Conservation (phyloP, 192 early-diverging fungal species). For the Rhizophagus sp. region DNA sequence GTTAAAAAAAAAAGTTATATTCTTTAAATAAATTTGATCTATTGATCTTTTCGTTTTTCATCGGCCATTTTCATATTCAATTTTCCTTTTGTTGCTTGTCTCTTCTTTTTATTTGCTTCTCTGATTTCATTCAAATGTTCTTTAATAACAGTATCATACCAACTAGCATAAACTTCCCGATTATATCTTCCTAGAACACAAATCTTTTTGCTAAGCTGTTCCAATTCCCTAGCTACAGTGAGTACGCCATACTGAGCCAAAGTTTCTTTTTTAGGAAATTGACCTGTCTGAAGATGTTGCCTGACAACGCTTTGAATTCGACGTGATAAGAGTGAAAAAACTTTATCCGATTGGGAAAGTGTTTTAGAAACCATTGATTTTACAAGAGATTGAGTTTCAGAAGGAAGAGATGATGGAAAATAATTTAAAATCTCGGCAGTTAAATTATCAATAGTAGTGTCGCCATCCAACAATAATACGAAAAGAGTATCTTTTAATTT, state of each 20-base stretch:
- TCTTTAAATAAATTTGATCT: too few relatives aligned
- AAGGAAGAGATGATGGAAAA: conserved; percentile 4
- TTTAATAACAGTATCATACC: conserved; percentile 36
- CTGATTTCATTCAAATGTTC: conserved; percentile 18
- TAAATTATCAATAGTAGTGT: conserved; percentile 36
- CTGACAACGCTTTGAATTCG: conserved; percentile 37
- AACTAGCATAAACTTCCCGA: conserved; percentile 40
- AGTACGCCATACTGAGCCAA: conserved; percentile 39
- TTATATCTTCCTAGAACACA: conserved; percentile 36
- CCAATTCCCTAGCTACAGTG: conserved; percentile 30
- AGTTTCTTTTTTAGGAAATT: conserved; percentile 35
- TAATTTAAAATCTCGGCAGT: conserved; percentile 34
- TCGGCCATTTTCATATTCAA: background rate
- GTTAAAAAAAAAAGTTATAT: too few relatives aligned
- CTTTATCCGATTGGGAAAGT: conserved; percentile 41
- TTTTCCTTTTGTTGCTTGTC: conserved; percentile 11
- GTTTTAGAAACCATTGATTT: conserved; percentile 51
- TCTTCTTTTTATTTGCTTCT: conserved; percentile 4
- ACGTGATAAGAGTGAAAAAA: conserved; percentile 42
- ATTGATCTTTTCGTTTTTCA: background rate
- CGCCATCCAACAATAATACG: conserved; percentile 29
- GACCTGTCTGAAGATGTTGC: conserved; percentile 33
- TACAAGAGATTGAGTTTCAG: conserved; percentile 29
- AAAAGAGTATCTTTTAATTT: conserved; percentile 33
- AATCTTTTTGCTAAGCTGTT: conserved; percentile 34